A percentile compares a stretch with the other conserved stretches of the same genome.
Evolutionary conservation across 495 filamentous ascomycete species (phyloP).

Genomic region (Xylaria grammica): DNA sequence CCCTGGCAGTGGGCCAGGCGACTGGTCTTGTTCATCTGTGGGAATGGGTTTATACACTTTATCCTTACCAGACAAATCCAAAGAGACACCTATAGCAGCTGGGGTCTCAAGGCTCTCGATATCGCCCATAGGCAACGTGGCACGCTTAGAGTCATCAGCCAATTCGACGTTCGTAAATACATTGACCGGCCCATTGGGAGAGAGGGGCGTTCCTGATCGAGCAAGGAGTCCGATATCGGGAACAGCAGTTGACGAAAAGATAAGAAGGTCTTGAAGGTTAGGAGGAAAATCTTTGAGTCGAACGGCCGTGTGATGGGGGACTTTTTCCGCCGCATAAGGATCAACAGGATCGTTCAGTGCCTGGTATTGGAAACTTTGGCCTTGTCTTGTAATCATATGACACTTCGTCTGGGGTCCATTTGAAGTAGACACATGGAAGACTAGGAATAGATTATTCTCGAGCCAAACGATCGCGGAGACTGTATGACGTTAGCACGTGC

Average conservation of each 20-base stretch:
- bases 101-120: conserved; percentile 69
- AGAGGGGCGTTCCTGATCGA: conserved; percentile 69
- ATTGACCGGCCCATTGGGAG: conserved; percentile 63
- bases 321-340: conserved; percentile 67
- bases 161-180: conserved; percentile 76
- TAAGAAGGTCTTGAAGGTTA: conserved; percentile 74
- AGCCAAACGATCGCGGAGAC: conserved; percentile 90
- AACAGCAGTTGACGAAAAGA: conserved; percentile 80
- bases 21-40: conserved; percentile 72
- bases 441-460: conserved; percentile 83
- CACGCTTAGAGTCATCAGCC: conserved; percentile 77
- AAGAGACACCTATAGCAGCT: conserved; percentile 75
- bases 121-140: conserved; percentile 71
- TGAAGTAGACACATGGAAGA: conserved; percentile 69
- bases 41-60: conserved; percentile 79
- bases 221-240: conserved; percentile 79
- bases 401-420: conserved; percentile 67
- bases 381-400: conserved; percentile 74
- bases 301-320: conserved; percentile 76
- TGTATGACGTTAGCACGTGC: conserved; percentile 36
- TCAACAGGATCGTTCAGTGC: conserved; percentile 74
- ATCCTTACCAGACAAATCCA: conserved; percentile 83
- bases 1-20: conserved; percentile 82
- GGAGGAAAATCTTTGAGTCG: conserved; percentile 80
- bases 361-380: conserved; percentile 66